These are phyloP conservation scores for Lagenidium sp. DNA, from an alignment of 352 stramenopile genomes.

Conservation along the genomic window DNA sequence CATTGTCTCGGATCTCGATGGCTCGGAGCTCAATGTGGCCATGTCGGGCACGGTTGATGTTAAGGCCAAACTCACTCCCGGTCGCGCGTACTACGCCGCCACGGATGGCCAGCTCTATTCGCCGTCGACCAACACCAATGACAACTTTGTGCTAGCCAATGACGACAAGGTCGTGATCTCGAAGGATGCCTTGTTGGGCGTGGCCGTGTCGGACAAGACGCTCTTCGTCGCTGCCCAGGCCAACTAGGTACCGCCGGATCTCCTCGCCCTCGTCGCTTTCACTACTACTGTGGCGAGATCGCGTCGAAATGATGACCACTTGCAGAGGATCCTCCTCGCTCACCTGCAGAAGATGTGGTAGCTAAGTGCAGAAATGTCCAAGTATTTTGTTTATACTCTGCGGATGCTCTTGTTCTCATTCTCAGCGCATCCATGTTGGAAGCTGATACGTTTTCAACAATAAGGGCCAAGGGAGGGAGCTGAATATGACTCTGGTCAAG, in stretches of 20 bases:
- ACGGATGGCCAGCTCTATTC: slow-evolving; percentile 55
- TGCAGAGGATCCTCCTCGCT: too few species aligned
- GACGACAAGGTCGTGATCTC: slow-evolving; percentile 70
- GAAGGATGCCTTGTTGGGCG: slow-evolving; percentile 62
- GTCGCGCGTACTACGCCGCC: slow-evolving; percentile 56
- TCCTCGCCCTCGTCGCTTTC: too few species aligned
- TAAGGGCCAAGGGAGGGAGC: too few species aligned
- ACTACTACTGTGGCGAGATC: too few species aligned
- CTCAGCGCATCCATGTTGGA: too few species aligned
- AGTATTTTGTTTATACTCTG: too few species aligned
- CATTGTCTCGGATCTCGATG: slow-evolving; percentile 49
- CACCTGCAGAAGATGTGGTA: too few species aligned
- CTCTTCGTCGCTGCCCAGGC: slow-evolving; percentile 28
- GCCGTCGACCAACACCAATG: slow-evolving; percentile 29
- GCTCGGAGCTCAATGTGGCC: slow-evolving; percentile 41
- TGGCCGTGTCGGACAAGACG: slow-evolving; percentile 51
- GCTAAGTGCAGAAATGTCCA: too few species aligned
- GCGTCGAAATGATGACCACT: too few species aligned
- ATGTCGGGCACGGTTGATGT: slow-evolving; percentile 55
- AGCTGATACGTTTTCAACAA: too few species aligned
- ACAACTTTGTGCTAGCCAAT: slow-evolving; percentile 51
- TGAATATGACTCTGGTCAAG: too few species aligned
- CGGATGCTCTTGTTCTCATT: too few species aligned
- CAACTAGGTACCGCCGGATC: slow-evolving; percentile 18
- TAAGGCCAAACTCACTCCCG: slow-evolving; percentile 18